phyloP scores from a whole-genome alignment of 805 yeast genomes.

The Pichia manshurica region DNA sequence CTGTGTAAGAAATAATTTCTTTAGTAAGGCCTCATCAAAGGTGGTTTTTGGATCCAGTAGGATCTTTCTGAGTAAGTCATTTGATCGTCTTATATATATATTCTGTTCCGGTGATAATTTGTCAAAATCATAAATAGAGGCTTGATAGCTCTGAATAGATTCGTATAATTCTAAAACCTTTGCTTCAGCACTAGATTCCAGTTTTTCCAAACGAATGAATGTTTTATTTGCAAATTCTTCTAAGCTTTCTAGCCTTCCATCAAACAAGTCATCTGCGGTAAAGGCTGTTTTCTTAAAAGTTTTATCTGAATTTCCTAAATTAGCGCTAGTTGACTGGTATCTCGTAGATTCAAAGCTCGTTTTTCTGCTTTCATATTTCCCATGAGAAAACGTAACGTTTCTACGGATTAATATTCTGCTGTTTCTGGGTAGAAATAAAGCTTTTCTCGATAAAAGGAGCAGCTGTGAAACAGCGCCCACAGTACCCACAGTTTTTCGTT shows the following conservation, averaged over 20 bases:
- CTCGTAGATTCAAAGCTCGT: neutral
- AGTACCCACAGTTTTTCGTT: too few relatives aligned
- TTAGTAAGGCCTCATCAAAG: conserved; percentile 19
- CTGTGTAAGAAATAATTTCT: conserved; percentile 19
- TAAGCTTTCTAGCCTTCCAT: conserved; percentile 11
- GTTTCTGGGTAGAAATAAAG: too few relatives aligned
- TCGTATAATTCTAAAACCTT: conserved; percentile 11
- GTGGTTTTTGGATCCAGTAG: conserved; percentile 17
- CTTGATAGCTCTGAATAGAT: conserved; percentile 24
- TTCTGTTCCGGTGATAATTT: conserved; percentile 20
- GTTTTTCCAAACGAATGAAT: conserved; percentile 2
- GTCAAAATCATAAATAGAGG: conserved; percentile 20
- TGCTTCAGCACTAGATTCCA: neutral
- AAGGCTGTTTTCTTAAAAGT: neutral
- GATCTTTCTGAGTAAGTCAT: conserved; percentile 17
- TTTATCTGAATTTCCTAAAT: neutral
- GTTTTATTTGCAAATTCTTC: conserved; percentile 11
- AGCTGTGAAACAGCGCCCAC: too few relatives aligned
- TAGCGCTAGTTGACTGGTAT: conserved; percentile 10
- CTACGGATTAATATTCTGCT: too few relatives aligned
- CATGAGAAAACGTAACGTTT: neutral
- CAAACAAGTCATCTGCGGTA: conserved; percentile 12
- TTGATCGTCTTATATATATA: conserved; percentile 19
- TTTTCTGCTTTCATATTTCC: neutral
- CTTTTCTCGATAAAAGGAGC: too few relatives aligned